Conservation (phyloP, 2,329 filamentous ascomycete genomes). For the Claviceps sp. region DNA sequence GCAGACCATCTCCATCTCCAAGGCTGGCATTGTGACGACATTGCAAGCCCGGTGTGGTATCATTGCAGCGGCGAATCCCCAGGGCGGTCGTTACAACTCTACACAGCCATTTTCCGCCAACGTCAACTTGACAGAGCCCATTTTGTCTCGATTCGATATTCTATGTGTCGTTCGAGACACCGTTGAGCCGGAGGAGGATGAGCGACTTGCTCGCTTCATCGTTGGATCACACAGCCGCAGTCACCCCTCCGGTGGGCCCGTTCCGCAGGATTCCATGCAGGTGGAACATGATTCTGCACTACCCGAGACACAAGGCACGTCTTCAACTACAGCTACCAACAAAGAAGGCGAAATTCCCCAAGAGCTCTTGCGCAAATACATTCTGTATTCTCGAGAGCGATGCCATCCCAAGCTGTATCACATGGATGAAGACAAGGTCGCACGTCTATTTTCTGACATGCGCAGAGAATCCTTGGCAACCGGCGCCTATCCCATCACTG, state of each 20-base stretch:
- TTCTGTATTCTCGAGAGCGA: constrained; percentile 82
- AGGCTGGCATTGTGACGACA: constrained; percentile 95
- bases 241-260: constrained; percentile 51
- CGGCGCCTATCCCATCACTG: constrained; percentile 93
- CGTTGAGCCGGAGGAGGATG: constrained; percentile 83
- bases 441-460: constrained; percentile 92
- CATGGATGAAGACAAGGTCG: constrained; percentile 95
- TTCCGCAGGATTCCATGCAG: constrained; percentile 41
- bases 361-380: constrained; percentile 87
- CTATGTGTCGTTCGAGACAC: constrained; percentile 92
- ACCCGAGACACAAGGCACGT: constrained; percentile 20
- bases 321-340: constrained; percentile 7
- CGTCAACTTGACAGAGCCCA: constrained; percentile 92
- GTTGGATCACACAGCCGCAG: constrained; percentile 88
- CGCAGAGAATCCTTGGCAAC: constrained; percentile 82
- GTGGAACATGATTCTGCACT: constrained; percentile 42
- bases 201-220: constrained; percentile 86
- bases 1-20: constrained; percentile 97
- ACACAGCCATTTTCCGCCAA: constrained; percentile 94
- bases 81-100: constrained; percentile 91
- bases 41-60: constrained; percentile 92
- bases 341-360: constrained; percentile 69
- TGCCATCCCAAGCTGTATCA: constrained; percentile 89
- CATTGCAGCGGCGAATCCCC: constrained; percentile 91
- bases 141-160: constrained; percentile 95